A percentile compares a stretch with the other conserved stretches of the same genome.
Conservation (phyloP, 2,329 filamentous ascomycete genomes). For the Penicillium sp. region DNA sequence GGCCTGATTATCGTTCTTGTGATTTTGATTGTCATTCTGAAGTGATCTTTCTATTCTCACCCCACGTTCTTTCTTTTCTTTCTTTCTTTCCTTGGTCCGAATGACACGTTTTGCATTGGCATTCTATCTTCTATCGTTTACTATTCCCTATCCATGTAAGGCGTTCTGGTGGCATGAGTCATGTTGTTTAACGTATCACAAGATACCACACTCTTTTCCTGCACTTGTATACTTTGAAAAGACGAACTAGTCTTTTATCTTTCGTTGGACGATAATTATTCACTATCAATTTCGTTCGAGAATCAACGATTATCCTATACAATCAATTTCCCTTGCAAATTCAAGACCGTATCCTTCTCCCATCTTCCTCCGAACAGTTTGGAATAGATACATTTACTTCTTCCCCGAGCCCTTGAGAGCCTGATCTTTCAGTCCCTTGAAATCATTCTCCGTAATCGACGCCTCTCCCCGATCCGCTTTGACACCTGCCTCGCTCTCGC, state of each 20-base stretch:
- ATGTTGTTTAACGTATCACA: constrained; percentile 8
- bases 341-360: not conserved
- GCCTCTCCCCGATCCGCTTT: constrained; percentile 58
- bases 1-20: constrained; percentile 77
- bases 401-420: not conserved
- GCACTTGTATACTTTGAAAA: not conserved
- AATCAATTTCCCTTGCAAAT: not conserved
- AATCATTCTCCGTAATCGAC: not conserved
- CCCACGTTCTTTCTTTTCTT: constrained; percentile 3
- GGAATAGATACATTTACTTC: not conserved
- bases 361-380: not conserved
- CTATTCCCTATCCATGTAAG: constrained; percentile 4
- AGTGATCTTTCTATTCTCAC: constrained; percentile 45
- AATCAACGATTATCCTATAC: not conserved
- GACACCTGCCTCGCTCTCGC: constrained; percentile 70
- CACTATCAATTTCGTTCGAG: not conserved
- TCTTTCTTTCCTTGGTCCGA: constrained; percentile 7
- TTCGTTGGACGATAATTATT: not conserved
- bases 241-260: not conserved
- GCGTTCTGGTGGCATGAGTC: constrained; percentile 1
- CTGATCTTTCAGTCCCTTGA: not conserved
- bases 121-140: not conserved
- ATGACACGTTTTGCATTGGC: not conserved
- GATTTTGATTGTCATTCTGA: constrained; percentile 75
- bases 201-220: constrained; percentile 8